A percentile compares a stretch with the other conserved stretches of the same genome.
Evolutionary conservation across 1,139 yeast genomes (phyloP).

Genomic region (Lodderomyces parapsilosis): DNA sequence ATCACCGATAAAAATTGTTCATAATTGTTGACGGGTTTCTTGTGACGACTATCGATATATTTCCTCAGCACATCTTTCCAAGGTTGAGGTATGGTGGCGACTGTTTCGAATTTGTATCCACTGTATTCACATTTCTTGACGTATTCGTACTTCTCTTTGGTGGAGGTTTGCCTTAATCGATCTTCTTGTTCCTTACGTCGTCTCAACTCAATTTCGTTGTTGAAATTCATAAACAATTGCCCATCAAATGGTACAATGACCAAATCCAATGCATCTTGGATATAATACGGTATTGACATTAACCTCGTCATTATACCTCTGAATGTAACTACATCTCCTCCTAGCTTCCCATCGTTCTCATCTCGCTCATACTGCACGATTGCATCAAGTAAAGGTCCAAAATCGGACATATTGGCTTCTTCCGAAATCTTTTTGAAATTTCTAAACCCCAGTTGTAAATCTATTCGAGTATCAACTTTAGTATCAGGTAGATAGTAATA

Average conservation of each 20-base stretch:
- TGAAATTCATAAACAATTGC: slow-evolving; percentile 76
- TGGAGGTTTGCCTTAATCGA: slow-evolving; percentile 23
- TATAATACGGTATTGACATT: slow-evolving; percentile 58
- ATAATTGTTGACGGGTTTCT: slow-evolving; percentile 59
- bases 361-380: slow-evolving; percentile 54
- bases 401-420: slow-evolving; percentile 49
- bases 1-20: slow-evolving; percentile 81
- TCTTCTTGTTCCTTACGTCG: slow-evolving; percentile 26
- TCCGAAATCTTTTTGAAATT: slow-evolving; percentile 59
- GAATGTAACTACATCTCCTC: slow-evolving; percentile 72
- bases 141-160: slow-evolving; percentile 36
- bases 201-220: slow-evolving; percentile 39
- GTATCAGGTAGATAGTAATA: slow-evolving; percentile 81
- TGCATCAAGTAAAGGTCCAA: slow-evolving; percentile 58
- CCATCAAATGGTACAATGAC: slow-evolving; percentile 72
- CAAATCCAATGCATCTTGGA: slow-evolving; percentile 57
- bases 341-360: slow-evolving; percentile 21
- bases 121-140: slow-evolving; percentile 50
- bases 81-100: slow-evolving; percentile 75
- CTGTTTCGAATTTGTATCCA: slow-evolving; percentile 84
- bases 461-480: slow-evolving; percentile 48
- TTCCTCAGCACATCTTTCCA: slow-evolving; percentile 68
- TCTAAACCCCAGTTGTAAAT: slow-evolving; percentile 62
- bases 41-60: slow-evolving; percentile 63
- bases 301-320: slow-evolving; percentile 78